Evolutionary conservation across 345 rosid genomes (phyloP), one percentile per base, ranked within the genome.

Genomic region (Hibiscus tridactylites): DNA sequence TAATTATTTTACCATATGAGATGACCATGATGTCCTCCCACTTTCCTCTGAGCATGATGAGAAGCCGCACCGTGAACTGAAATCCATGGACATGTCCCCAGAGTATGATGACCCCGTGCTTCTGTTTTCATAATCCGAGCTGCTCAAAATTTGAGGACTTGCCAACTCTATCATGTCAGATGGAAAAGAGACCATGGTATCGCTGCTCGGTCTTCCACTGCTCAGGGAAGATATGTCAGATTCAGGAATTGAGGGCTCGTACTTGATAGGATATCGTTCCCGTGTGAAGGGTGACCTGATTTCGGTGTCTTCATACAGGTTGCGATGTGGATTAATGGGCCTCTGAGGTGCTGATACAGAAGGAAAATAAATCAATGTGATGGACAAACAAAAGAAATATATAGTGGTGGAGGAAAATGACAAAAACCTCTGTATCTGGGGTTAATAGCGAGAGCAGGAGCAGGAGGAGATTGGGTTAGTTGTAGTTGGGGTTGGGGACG

Each of bases 161-260:
- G 74, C 86, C 17, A 64, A 26, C 21, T 88, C 92, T 16, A 71
- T 1, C 53, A 35, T 68, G 19, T 94, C 91, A 78, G 54, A 47
- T 47, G 77, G 68, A 21, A 83, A 58, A 70, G 86, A 78, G 76
- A 76, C 82, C 82, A 76, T 71, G 37, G 57, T 75, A 49, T 91
- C 91, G 0, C 58, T 64, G 76, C 90, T 87, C 21, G 86, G 85
- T 71, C 88, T 89, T 74, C 88, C 86, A 57, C 80, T 86, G 83
- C 97, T 90, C 57, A 85, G 88, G 73, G 77, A 90, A 62, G 99
- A 88, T 81, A 88, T 86, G 75, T 90, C 97, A 0, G 85, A 79
- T 0, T 89, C 99, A n/a, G 81, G 57, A 47, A 59, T 7, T 0
- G 85, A 78, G 6, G 83, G 79, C 72, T 88, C 87, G 50, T 83